Evolutionary conservation across 2,329 filamentous ascomycete species (phyloP).

Genomic region (Aureobasidium sp.): DNA sequence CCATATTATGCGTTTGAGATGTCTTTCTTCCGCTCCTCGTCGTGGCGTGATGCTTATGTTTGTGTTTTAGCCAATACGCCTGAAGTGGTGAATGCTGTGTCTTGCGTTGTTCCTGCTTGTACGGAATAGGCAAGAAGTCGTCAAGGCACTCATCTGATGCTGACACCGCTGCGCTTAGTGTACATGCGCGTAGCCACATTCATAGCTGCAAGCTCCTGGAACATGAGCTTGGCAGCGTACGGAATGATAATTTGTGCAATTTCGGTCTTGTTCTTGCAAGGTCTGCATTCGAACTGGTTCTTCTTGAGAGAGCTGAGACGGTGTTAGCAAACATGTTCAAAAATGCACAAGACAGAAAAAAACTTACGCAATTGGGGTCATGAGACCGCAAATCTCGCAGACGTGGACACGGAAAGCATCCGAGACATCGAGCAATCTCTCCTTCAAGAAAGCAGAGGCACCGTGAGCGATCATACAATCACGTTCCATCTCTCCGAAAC

Average conservation of each 20-base stretch:
- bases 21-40: neutral
- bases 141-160: conserved; percentile 14
- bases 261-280: conserved; percentile 98
- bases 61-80: neutral
- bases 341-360: conserved; percentile 17
- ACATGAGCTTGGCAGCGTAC: conserved; percentile 94
- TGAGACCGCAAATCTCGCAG: conserved; percentile 96
- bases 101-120: neutral
- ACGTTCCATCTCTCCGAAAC: conserved; percentile 99
- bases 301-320: conserved; percentile 58
- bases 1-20: neutral
- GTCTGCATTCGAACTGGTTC: conserved; percentile 90
- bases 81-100: neutral
- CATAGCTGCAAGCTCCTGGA: conserved; percentile 97
- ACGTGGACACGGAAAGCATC: conserved; percentile 98
- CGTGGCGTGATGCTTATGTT: neutral
- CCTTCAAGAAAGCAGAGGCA: conserved; percentile 92
- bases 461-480: conserved; percentile 99
- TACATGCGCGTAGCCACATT: conserved; percentile 98
- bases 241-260: conserved; percentile 97
- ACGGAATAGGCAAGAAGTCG: neutral
- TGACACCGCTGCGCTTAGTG: conserved; percentile 41
- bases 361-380: conserved; percentile 97
- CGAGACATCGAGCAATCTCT: conserved; percentile 92
- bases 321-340: conserved; percentile 25